Conservation (phyloP, 805 yeast genomes). For the Wickerhamia fluorescens region DNA sequence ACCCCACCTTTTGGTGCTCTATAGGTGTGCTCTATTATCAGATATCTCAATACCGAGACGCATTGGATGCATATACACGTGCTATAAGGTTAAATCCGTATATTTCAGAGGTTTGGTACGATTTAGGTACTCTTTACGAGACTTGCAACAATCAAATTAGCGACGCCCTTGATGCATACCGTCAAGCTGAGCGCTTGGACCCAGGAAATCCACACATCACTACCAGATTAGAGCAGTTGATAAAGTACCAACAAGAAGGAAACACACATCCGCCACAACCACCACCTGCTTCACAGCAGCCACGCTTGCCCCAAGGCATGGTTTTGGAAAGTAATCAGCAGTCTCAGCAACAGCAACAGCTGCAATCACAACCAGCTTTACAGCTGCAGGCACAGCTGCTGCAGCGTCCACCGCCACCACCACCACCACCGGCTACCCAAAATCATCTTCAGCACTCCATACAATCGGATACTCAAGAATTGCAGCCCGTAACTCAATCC, state of each 20-base stretch:
- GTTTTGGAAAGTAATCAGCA: slow-evolving; percentile 43
- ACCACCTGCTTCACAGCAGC: slow-evolving; percentile 60
- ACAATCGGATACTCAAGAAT: no score
- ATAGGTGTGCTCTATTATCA: slow-evolving; percentile 95
- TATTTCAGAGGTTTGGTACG: slow-evolving; percentile 97
- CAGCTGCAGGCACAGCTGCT: slow-evolving; percentile 7
- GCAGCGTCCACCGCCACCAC: slow-evolving; percentile 1
- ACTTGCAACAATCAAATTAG: slow-evolving; percentile 93
- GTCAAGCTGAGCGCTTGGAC: slow-evolving; percentile 91
- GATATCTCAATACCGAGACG: slow-evolving; percentile 93
- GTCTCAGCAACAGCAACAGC: slow-evolving; percentile 15
- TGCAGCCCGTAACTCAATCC: no score
- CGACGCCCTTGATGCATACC: slow-evolving; percentile 95
- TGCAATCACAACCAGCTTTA: slow-evolving; percentile 8
- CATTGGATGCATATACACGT: slow-evolving; percentile 93
- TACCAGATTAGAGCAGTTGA: slow-evolving; percentile 82
- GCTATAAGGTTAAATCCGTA: slow-evolving; percentile 95
- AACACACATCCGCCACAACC: slow-evolving; percentile 58
- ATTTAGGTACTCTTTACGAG: slow-evolving; percentile 92
- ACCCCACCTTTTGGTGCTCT: slow-evolving; percentile 97
- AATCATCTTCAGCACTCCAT: no score
- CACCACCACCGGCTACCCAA: no score
- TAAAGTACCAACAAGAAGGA: slow-evolving; percentile 64
- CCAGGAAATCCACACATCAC: slow-evolving; percentile 93
- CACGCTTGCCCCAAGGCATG: slow-evolving; percentile 56